Conservation (phyloP, 305 asterid genomes). For the Stenogyne calaminthoides region DNA sequence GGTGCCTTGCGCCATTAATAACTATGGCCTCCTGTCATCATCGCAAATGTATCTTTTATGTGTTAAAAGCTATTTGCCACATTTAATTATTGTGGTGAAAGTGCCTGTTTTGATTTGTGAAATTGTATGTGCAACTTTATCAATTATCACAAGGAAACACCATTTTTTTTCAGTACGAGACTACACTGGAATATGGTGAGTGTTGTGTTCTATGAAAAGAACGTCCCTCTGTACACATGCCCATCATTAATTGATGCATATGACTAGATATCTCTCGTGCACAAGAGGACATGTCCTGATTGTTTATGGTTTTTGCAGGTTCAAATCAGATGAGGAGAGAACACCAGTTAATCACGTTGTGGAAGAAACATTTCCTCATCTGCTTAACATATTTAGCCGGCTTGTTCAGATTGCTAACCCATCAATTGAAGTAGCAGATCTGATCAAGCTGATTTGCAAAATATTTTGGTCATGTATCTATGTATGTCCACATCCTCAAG, state of each 20-base stretch:
- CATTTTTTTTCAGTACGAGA: not conserved
- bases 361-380: conserved; percentile 90
- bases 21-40: conserved; percentile 24
- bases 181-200: not conserved
- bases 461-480: conserved; percentile 98
- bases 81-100: conserved; percentile 15
- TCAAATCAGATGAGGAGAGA: conserved; percentile 98
- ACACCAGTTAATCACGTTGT: conserved; percentile 79
- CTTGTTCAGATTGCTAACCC: conserved; percentile 90
- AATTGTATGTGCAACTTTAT: conserved; percentile 10
- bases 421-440: conserved; percentile 80
- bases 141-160: not conserved
- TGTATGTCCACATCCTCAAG: conserved; percentile 47
- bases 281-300: conserved; percentile 26
- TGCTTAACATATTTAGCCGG: conserved; percentile 74
- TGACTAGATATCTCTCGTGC: conserved; percentile 20
- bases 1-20: no score
- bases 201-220: not conserved
- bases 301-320: conserved; percentile 58
- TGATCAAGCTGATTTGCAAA: conserved; percentile 98
- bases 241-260: not conserved
- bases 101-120: conserved; percentile 2
- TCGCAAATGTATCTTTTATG: not conserved
- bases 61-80: conserved; percentile 5
- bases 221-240: not conserved